These are phyloP conservation scores for Monilinia laxa DNA, from an alignment of 2,329 filamentous ascomycete genomes.

Conservation along the genomic window DNA sequence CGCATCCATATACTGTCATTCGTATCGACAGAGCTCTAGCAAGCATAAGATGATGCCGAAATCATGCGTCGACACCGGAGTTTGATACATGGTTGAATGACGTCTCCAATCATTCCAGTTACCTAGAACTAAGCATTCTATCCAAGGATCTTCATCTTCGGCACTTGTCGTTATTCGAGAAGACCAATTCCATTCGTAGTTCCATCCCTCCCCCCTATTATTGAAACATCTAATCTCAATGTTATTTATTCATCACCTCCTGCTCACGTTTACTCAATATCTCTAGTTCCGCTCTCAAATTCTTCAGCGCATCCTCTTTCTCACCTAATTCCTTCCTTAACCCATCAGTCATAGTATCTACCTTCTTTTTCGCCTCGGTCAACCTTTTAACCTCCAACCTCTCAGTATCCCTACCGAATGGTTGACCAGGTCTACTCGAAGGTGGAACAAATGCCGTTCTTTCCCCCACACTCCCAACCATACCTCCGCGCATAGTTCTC, in stretches of 20 bases:
- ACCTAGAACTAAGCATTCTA: neutral
- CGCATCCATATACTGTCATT: neutral
- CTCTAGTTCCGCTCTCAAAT: slow-evolving; percentile 26
- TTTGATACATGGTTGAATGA: neutral
- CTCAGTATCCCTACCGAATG: slow-evolving; percentile 73
- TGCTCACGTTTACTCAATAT: neutral
- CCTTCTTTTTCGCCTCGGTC: slow-evolving; percentile 62
- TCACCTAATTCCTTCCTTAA: slow-evolving; percentile 32
- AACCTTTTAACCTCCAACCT: slow-evolving; percentile 60
- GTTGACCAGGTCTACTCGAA: slow-evolving; percentile 63
- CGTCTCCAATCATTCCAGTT: neutral
- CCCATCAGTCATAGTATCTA: slow-evolving; percentile 48
- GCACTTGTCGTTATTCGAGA: neutral
- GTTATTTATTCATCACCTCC: neutral
- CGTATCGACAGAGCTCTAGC: neutral
- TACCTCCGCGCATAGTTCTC: slow-evolving; percentile 43
- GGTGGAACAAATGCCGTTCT: slow-evolving; percentile 75
- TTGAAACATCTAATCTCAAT: neutral
- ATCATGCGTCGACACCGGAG: neutral
- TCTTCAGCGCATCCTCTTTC: slow-evolving; percentile 33
- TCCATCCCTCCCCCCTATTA: no score
- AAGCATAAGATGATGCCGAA: neutral
- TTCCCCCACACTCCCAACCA: slow-evolving; percentile 50
- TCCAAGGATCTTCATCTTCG: no score
- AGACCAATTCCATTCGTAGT: neutral